Percentiles rank a stretch among this genome's conserved stretches.
Evolutionary conservation across 129 eudicot genomes (phyloP).

Genomic region (Deinandra increscens): DNA sequence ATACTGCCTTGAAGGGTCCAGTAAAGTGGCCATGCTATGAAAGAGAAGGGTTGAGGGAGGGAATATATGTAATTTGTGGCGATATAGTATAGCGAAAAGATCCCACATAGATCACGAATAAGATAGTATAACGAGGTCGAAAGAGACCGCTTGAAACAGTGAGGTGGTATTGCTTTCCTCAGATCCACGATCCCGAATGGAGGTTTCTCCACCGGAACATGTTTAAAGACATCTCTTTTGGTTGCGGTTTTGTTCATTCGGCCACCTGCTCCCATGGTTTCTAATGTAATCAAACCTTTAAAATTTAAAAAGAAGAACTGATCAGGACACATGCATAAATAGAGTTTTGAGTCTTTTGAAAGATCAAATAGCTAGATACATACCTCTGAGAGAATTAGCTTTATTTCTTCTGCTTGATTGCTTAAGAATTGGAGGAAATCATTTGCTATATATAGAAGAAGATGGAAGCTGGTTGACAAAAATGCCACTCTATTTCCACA

Average conservation of each 20-base stretch:
- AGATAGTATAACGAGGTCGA: constrained; percentile 25
- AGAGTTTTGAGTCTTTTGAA: background rate
- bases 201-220: constrained; percentile 33
- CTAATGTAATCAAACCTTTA: background rate
- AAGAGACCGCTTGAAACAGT: constrained; percentile 41
- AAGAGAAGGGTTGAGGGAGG: constrained; percentile 32
- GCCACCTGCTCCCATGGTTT: constrained; percentile 40
- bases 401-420: background rate
- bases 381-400: background rate
- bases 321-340: background rate
- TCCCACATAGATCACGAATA: constrained; percentile 15
- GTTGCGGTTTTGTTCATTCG: constrained; percentile 21
- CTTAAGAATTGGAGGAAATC: background rate
- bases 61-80: constrained; percentile 30
- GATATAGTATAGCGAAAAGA: constrained; percentile 25
- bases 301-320: background rate
- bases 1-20: constrained; percentile 32
- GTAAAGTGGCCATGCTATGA: constrained; percentile 35
- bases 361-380: background rate
- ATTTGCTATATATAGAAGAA: background rate
- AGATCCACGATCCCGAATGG: constrained; percentile 31
- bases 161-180: constrained; percentile 41
- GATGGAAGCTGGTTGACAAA: background rate
- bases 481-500: constrained; percentile 10
- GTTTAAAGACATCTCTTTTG: constrained; percentile 11